Conservation (phyloP, 2,329 filamentous ascomycete genomes). For the Gaeumannomyces tritici region DNA sequence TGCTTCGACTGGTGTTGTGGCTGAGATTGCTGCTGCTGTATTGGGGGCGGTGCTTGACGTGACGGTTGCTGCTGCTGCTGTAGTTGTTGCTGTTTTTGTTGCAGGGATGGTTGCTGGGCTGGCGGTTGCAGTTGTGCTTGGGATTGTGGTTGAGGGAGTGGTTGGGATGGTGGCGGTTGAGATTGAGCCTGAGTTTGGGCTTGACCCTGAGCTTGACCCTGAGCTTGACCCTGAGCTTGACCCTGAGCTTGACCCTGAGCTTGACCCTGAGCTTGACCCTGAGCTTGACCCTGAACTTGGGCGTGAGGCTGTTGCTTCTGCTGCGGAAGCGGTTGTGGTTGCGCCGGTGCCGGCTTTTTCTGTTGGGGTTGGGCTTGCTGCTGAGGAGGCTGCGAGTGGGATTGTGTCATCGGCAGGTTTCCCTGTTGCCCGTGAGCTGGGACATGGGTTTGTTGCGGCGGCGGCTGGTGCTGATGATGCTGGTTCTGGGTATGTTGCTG, state of each 20-base stretch:
- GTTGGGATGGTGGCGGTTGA: constrained; percentile 20
- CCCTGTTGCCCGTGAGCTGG: constrained; percentile 38
- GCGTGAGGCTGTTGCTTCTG: constrained; percentile 16
- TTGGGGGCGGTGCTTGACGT: no score
- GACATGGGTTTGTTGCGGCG: constrained; percentile 54
- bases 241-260: no score
- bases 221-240: no score
- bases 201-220: no score
- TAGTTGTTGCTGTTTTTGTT: constrained; percentile 23
- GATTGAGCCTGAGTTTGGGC: constrained; percentile 17
- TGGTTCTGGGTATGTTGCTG: constrained; percentile 15
- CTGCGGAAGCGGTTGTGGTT: constrained; percentile 14
- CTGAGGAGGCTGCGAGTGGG: constrained; percentile 9
- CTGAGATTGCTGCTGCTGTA: constrained; percentile 43
- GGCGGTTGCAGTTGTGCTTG: constrained; percentile 19
- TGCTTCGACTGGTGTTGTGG: constrained; percentile 13
- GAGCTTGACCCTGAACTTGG: constrained; percentile 17
- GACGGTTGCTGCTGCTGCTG: constrained; percentile 37
- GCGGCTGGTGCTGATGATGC: constrained; percentile 11
- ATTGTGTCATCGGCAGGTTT: constrained; percentile 31
- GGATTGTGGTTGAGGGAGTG: constrained; percentile 47
- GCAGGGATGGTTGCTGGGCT: constrained; percentile 25
- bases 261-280: constrained; percentile 16
- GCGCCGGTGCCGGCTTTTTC: constrained; percentile 23
- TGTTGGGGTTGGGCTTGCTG: constrained; percentile 23